Conservation (phyloP, 2,329 filamentous ascomycete species). For the Fusarium fujikuroi region DNA sequence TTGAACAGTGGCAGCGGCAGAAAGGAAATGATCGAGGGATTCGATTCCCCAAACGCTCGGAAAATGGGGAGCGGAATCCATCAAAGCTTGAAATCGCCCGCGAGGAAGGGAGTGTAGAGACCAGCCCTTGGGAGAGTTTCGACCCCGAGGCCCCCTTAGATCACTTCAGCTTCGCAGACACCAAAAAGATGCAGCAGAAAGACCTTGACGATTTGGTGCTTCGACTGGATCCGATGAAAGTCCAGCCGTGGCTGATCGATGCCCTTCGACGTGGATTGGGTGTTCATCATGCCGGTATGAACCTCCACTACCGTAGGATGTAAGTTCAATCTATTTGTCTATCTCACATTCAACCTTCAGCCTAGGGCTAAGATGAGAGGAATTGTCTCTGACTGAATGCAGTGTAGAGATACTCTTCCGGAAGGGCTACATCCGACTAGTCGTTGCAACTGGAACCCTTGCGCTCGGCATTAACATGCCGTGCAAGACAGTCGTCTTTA, state of each 20-base stretch:
- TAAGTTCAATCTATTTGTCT: slow-evolving; percentile 45
- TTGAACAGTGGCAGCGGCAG: background rate
- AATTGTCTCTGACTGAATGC: slow-evolving; percentile 6
- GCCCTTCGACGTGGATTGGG: slow-evolving; percentile 76
- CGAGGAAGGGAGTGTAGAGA: slow-evolving; percentile 66
- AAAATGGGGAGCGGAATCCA: slow-evolving; percentile 25
- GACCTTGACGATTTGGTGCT: slow-evolving; percentile 52
- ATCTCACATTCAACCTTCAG: background rate
- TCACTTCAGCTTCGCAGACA: slow-evolving; percentile 74
- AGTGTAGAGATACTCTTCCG: slow-evolving; percentile 79
- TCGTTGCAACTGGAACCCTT: slow-evolving; percentile 80
- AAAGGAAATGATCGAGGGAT: background rate
- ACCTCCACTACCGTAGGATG: slow-evolving; percentile 72
- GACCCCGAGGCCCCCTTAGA: slow-evolving; percentile 72
- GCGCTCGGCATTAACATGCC: slow-evolving; percentile 86
- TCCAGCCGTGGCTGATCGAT: slow-evolving; percentile 63
- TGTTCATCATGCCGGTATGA: slow-evolving; percentile 76
- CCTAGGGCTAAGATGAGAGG: background rate
- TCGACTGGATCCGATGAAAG: slow-evolving; percentile 68
- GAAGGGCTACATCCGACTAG: slow-evolving; percentile 74
- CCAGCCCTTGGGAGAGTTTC: slow-evolving; percentile 49
- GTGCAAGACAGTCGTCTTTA: slow-evolving; percentile 83
- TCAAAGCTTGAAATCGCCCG: slow-evolving; percentile 67
- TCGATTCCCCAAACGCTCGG: background rate
- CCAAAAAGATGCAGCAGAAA: slow-evolving; percentile 49